Evolutionary conservation across 2,329 filamentous ascomycete genomes (phyloP), one percentile per base, ranked within the genome.

Genomic region (Colletotrichum sojae): DNA sequence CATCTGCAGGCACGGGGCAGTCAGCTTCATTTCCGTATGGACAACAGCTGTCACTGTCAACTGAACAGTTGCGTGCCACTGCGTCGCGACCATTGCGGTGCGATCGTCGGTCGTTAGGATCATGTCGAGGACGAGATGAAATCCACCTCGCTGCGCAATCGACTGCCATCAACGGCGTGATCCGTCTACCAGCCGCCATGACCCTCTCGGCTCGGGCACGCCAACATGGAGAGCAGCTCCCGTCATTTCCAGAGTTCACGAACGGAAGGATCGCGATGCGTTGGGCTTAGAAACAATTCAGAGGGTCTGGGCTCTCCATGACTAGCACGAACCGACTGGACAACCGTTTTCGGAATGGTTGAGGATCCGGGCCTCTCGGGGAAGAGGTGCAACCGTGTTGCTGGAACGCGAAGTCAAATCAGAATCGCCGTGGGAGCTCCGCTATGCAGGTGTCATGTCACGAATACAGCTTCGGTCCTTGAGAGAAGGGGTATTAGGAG

Each of bases 371-470:
- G 13, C 53, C 46, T 15, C 40, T 68, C 66, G 43, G 53, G 60
- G 46, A 52, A 57, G 15, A 46, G 43, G 45, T 39, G 39, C 48
- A 54, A 69, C 62, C 55, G 25, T 46, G 27, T 18, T 25, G 51
- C 52, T 45, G 55, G 62, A 63, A 60, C 43, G 40, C 49, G 16
- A 60, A 39, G 31, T 31, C 62, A 49, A 60, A 40, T 60, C 49
- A 66, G 13, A 18, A 43, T 13, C 18, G 31, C n/a, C 18, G 49
- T n/a, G 16, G n/a, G 31, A 49, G 66, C 55, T 60, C 55, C 66
- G 66, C 62, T 54, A 55, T 39, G 62, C 49, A 60, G 43, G 60
- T 48, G 56, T 22, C 15, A 65, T 60, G 54, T 45, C 20, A 51
- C 66, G 43, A 48, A 60, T 56, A 51, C 27, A 25, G 22, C 31